Evolutionary conservation across 1,284 basidiomycete species (phyloP), one percentile per base, ranked within the genome.

Genomic region (Thelephora terrestris): DNA sequence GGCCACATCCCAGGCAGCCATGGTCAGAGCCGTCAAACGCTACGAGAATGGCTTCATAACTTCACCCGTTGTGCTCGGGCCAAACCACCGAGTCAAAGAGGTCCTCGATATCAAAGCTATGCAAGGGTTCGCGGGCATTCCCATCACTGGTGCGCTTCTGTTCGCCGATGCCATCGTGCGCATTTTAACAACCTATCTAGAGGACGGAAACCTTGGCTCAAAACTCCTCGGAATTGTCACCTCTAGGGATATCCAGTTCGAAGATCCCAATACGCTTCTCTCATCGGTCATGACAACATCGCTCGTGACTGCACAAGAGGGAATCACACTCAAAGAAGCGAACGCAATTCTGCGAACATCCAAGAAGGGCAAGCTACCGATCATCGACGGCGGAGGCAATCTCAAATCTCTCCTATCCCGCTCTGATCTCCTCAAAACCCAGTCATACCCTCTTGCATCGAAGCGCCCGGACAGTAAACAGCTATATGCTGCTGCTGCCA

Each of bases 41-140:
- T 92, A 92, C 66, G 94, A 98, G 69, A 99, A 99, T 64, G 96
- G 96, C 7, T 98, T 99, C 73, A 99, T 99, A 67, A 81, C 90
- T 48, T 92, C 98, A 61, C 95, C 96, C 36, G 77, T 93, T 57
- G 92, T 88, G 52, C 74, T 95, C 43, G 84, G 81, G 20, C 90
- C 91, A 1, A 67, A 78, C 40, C 77, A 90, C 59, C 73, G 74
- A 35, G 92, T 96, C 43, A 88, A 86, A 55, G 90, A 98, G 57
- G 95, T 98, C 14, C 74, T 97, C 46, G 88, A 93, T 53, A 88
- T 98, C 71, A 99, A 99, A 70, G 81, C 84, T 49, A 76, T 81
- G 46, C 81, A 92, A 37, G 96, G 96, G 2, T 99, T 97, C 67
- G 92, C 91, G 59, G 96, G 95, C 57, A 95, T 99, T 53, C 96